Evolutionary conservation across 768 basidiomycete species (phyloP), one percentile per base, ranked within the genome.

Genomic region (Plicaturopsis crispa): DNA sequence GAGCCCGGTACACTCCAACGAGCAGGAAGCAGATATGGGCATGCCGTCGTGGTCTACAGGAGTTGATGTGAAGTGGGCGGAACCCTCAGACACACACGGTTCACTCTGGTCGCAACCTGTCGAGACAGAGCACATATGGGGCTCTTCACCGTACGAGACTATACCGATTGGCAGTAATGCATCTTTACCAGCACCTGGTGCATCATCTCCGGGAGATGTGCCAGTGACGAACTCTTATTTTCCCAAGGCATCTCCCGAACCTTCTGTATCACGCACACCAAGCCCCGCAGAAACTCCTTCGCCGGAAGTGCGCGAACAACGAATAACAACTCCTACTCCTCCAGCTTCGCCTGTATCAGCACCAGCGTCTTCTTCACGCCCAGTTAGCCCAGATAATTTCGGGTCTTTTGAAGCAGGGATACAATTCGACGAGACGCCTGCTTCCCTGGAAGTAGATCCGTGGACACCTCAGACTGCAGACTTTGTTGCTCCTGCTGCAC

Each of bases 371-470:
- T 36, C 4, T n/a, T 47, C 48, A 6, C 41, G 47, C 17, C 55
- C 56, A 17, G 61, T 54, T 32, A 78, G 69, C 47, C 65, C 67
- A n/a, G 78, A 78, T 51, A 65, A 57, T 3, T 78, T 78, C 48
- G 74, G 78, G 13, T 68, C 72, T 3, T 83, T 83, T 43, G 75
- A 78, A 51, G 65, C 71, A 10, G 77, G 61, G 4, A 39, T 61
- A n/a, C n/a, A n/a, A n/a, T n/a, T n/a, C n/a, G n/a, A n/a, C n/a
- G n/a, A 5, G 55, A 60, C n/a, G 52, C 34, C 24, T 52, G 46
- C 19, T 52, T 47, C 24, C 33, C 48, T 30, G 61, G 55, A 5
- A 44, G 46, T 31, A 10, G 63, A 62, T 18, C 60, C 67, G 30
- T 69, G 67, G 61, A 48, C 62, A 6, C 50, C 65, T 16, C 45